Base-by-base conservation (phyloP, 2,329 filamentous ascomycete genomes). In the Aspergillus arachidicola region DNA sequence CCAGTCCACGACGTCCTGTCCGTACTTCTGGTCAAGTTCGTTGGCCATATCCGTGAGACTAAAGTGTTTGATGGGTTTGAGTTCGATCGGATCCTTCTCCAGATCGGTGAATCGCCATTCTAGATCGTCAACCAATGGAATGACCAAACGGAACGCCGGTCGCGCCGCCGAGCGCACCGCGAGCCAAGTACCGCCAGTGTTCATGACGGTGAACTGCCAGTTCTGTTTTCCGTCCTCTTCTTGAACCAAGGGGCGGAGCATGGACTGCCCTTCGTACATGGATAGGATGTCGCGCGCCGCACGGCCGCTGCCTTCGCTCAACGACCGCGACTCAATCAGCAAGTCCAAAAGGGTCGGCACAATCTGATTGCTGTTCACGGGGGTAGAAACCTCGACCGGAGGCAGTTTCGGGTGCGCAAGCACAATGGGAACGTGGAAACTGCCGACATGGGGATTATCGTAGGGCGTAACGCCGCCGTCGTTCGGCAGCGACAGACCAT, bases 191-290 rank as follows among this genome's bases (percentile, higher is more conserved):
- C 72, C 72, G n/a, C 74, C 74, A 0, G 74, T 74, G 64, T 76
- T 76, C 72, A 76, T 75, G 30, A 73, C 73, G 16, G 72, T 75
- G 64, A 76, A 76, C 45, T 76, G 74, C 74, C 74, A 76, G 57
- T 72, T 67, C 41, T 72, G 62, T 23, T 59, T 66, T 16, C 65
- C 66, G 23, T 72, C 62, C n/a, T 64, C 30, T 43, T 69, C 63
- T 9, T 65, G 66, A 46, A 69, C 65, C 38, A 72, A 62, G 1
- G 69, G 69, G 6, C 74, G 72, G 63, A 76, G 72, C 53, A 76
- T 63, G 5, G 74, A 76, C 59, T 76, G 74, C 12, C 74, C 74
- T 59, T 76, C 74, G 57, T 76, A 76, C 34, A 75, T 41, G n/a
- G 66, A 64, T 19, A 70, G 68, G 51, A 76, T 62, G 38, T 76